Evolutionary conservation across 202 grass and related monocot species (phyloP).

Genomic region (Musa balbisiana): DNA sequence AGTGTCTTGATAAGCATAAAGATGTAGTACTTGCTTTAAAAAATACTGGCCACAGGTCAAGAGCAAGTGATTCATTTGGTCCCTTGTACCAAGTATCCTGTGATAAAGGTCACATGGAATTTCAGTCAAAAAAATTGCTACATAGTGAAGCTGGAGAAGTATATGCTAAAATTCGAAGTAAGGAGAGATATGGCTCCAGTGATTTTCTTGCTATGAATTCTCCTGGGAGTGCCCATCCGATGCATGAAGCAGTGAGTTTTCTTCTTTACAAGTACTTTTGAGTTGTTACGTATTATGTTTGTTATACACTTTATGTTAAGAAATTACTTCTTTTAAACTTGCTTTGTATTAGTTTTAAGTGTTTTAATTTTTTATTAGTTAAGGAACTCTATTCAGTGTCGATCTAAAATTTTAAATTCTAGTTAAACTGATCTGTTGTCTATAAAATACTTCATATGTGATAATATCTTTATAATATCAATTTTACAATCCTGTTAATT

Average conservation of each 20-base stretch:
- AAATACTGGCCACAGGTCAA: constrained; percentile 40
- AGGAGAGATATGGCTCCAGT: constrained; percentile 44
- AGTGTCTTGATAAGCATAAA: constrained; percentile 58
- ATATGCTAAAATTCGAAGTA: constrained; percentile 35
- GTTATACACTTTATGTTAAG: background rate
- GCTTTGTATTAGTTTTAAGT: background rate
- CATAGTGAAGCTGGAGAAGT: constrained; percentile 44
- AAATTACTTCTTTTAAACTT: background rate
- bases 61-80: constrained; percentile 44
- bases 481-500: background rate
- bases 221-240: constrained; percentile 43
- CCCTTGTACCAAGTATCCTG: constrained; percentile 38
- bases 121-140: constrained; percentile 43
- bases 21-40: constrained; percentile 14
- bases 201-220: constrained; percentile 48
- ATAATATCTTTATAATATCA: background rate
- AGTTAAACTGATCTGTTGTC: background rate
- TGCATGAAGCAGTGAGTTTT: constrained; percentile 47
- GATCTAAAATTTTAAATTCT: background rate
- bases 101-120: constrained; percentile 64
- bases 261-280: background rate
- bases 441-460: background rate
- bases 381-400: background rate
- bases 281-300: background rate
- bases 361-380: background rate